These are phyloP conservation scores for Fennellomyces sp. DNA, from an alignment of 371 early-diverging fungal genomes.

Conservation along the genomic window DNA sequence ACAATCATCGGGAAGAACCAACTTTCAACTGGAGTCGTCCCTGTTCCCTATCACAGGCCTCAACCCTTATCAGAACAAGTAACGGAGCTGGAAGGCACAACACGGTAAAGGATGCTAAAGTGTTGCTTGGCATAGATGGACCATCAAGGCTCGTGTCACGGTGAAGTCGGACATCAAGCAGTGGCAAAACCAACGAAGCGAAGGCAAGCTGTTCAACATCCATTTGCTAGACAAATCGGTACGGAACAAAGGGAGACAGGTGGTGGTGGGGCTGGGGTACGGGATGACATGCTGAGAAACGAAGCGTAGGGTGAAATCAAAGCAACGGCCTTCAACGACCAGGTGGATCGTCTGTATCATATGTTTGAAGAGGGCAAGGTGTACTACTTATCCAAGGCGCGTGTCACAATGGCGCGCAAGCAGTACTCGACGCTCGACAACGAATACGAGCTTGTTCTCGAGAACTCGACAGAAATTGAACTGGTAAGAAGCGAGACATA, in stretches of 20 bases:
- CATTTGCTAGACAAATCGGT: background rate
- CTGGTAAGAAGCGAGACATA: constrained; percentile 55
- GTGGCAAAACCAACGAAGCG: constrained; percentile 80
- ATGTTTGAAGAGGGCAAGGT: constrained; percentile 78
- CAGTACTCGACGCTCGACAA: constrained; percentile 82
- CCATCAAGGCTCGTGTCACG: constrained; percentile 87
- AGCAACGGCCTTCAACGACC: constrained; percentile 87
- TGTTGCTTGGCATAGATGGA: too few species aligned
- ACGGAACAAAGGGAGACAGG: background rate
- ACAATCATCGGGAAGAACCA: constrained; percentile 67
- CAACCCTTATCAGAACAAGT: constrained; percentile 82
- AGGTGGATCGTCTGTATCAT: constrained; percentile 72
- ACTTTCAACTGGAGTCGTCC: constrained; percentile 36
- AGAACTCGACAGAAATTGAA: constrained; percentile 65
- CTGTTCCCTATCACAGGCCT: constrained; percentile 62
- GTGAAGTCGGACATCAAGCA: constrained; percentile 82
- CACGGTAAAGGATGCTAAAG: too few species aligned
- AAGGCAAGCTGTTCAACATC: constrained; percentile 91
- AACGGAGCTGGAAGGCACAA: constrained; percentile 3
- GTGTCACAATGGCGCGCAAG: constrained; percentile 85
- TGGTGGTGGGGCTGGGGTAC: background rate
- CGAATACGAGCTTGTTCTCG: constrained; percentile 93
- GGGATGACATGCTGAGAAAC: too few species aligned
- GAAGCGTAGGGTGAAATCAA: constrained; percentile 84
- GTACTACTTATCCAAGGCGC: constrained; percentile 85